phyloP scores from a whole-genome alignment of 2,329 filamentous ascomycete species.

The Claviceps maximensis region DNA sequence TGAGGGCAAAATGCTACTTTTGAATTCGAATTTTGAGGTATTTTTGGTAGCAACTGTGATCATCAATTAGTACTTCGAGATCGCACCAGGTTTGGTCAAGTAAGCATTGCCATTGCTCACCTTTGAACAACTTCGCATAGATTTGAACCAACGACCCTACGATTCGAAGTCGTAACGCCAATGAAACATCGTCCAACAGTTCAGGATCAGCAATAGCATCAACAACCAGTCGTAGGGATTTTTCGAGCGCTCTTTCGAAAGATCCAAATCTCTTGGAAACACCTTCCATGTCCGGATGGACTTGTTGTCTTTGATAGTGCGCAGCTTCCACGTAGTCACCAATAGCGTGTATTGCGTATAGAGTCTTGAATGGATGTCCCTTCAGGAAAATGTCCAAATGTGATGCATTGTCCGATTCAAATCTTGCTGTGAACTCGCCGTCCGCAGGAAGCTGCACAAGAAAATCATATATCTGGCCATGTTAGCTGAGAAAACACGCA shows the following conservation, averaged over 20 bases:
- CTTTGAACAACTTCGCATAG: slow-evolving; percentile 16
- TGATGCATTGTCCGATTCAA: slow-evolving; percentile 39
- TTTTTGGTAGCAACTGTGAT: neutral
- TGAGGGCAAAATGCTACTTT: slow-evolving; percentile 1
- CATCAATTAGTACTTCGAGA: neutral
- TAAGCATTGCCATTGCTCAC: slow-evolving; percentile 5
- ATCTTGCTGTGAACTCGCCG: slow-evolving; percentile 43
- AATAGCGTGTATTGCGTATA: slow-evolving; percentile 60
- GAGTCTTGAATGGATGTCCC: slow-evolving; percentile 55
- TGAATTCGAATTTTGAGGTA: slow-evolving; percentile 1
- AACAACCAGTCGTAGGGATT: slow-evolving; percentile 41
- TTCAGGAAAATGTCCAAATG: slow-evolving; percentile 53
- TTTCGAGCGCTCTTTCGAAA: slow-evolving; percentile 17
- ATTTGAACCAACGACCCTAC: slow-evolving; percentile 16
- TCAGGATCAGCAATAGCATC: slow-evolving; percentile 46
- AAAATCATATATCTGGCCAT: slow-evolving; percentile 51
- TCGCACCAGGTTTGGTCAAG: neutral
- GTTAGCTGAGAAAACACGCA: slow-evolving; percentile 9
- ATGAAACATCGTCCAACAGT: slow-evolving; percentile 28
- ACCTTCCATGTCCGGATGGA: slow-evolving; percentile 12
- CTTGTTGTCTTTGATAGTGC: slow-evolving; percentile 17
- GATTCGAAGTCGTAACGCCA: slow-evolving; percentile 14
- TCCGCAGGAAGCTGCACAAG: slow-evolving; percentile 58
- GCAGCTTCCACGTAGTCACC: slow-evolving; percentile 41
- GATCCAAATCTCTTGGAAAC: neutral